Percentiles rank a stretch among this genome's conserved stretches.
phyloP scores from a whole-genome alignment of 2,329 filamentous ascomycete genomes.

The Microdochium bolleyi region DNA sequence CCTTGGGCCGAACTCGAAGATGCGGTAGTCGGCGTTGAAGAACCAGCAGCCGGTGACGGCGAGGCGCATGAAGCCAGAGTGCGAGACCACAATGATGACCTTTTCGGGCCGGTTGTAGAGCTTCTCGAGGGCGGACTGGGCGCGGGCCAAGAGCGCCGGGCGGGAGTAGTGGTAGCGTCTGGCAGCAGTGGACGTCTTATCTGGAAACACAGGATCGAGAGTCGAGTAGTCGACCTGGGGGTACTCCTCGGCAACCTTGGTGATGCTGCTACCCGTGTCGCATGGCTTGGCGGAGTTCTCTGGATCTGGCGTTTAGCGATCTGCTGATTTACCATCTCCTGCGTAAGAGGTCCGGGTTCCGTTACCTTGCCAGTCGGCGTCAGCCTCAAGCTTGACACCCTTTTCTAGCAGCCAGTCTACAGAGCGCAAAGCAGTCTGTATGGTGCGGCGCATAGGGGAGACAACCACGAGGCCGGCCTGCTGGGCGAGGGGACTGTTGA shows the following conservation, averaged over 20 bases:
- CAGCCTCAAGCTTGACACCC: slow-evolving; percentile 45
- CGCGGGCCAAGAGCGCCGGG: slow-evolving; percentile 45
- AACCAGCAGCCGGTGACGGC: slow-evolving; percentile 47
- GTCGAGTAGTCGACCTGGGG: slow-evolving; percentile 46
- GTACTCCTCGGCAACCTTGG: slow-evolving; percentile 37
- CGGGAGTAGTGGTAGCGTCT: slow-evolving; percentile 44
- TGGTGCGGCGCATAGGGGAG: slow-evolving; percentile 57
- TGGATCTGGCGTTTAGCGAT: slow-evolving; percentile 11
- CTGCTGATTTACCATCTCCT: neutral
- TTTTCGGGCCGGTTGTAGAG: slow-evolving; percentile 49
- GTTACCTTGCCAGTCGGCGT: slow-evolving; percentile 59
- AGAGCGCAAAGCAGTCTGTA: slow-evolving; percentile 53
- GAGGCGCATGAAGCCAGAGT: slow-evolving; percentile 54
- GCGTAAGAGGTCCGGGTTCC: neutral
- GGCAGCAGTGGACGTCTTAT: slow-evolving; percentile 45
- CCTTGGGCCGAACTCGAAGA: slow-evolving; percentile 42
- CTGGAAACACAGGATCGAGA: slow-evolving; percentile 53
- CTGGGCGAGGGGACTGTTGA: slow-evolving; percentile 26
- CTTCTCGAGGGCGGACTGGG: slow-evolving; percentile 37
- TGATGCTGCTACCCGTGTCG: slow-evolving; percentile 48
- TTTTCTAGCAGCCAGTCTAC: slow-evolving; percentile 50
- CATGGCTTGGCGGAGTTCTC: slow-evolving; percentile 50
- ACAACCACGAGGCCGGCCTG: slow-evolving; percentile 48
- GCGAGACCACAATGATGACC: slow-evolving; percentile 55
- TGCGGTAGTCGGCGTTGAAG: slow-evolving; percentile 56